These are phyloP conservation scores for Cystobasidium slooffiae DNA, from an alignment of 1,284 basidiomycete species.

Conservation along the genomic window DNA sequence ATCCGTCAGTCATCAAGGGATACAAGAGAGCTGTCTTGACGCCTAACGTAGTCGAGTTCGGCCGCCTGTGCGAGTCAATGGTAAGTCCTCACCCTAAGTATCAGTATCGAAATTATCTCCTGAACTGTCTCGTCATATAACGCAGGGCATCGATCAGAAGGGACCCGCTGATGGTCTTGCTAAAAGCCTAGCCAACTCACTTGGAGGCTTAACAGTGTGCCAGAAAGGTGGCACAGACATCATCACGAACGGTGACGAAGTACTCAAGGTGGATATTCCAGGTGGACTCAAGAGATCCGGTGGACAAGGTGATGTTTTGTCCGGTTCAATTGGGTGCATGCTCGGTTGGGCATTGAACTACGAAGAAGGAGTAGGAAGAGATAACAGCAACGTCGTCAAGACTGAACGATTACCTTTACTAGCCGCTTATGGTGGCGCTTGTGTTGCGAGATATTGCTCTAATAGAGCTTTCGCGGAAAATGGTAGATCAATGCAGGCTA, in stretches of 20 bases:
- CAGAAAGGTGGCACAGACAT: conserved; percentile 82
- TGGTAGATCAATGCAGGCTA: conserved; percentile 82
- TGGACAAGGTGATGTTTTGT: conserved; percentile 92
- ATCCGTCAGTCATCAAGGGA: conserved; percentile 74
- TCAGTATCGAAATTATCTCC: neutral
- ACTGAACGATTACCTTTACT: conserved; percentile 72
- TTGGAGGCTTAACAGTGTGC: conserved; percentile 88
- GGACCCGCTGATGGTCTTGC: conserved; percentile 63
- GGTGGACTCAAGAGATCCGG: conserved; percentile 92
- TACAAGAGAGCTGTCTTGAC: conserved; percentile 83
- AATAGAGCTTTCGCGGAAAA: conserved; percentile 73
- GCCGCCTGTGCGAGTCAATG: conserved; percentile 74
- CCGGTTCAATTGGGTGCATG: conserved; percentile 82
- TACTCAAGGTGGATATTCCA: conserved; percentile 68
- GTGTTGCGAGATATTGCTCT: conserved; percentile 83
- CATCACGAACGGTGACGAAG: conserved; percentile 62
- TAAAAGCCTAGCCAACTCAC: conserved; percentile 67
- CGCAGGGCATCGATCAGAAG: conserved; percentile 60
- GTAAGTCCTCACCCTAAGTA: conserved; percentile 59
- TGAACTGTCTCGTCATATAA: neutral
- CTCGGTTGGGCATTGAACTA: conserved; percentile 94
- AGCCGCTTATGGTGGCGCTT: conserved; percentile 83
- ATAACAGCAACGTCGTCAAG: conserved; percentile 51
- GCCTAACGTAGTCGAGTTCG: conserved; percentile 94
- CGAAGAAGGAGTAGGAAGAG: conserved; percentile 70